Conservation (phyloP, 1,139 yeast species). For the Lodderomyces jiufengensis region DNA sequence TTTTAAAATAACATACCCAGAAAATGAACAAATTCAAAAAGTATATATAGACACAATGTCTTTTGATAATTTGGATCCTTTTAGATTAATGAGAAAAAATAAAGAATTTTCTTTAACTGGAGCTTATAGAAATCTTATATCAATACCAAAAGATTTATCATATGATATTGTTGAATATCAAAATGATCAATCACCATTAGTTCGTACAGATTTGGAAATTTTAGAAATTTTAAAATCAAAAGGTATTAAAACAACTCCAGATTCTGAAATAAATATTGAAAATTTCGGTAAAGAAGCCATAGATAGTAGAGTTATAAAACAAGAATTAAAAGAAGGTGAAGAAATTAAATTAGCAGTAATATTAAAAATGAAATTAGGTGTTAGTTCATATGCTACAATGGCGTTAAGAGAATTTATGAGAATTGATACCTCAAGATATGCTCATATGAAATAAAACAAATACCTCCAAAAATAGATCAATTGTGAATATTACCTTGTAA, state of each 20-base stretch:
- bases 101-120: constrained; percentile 92
- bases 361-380: constrained; percentile 72
- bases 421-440: constrained; percentile 64
- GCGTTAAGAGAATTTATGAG: constrained; percentile 90
- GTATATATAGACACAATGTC: constrained; percentile 75
- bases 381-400: constrained; percentile 97
- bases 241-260: no score
- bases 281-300: constrained; percentile 17
- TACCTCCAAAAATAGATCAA: no score
- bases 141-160: constrained; percentile 62
- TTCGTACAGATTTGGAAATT: constrained; percentile 79
- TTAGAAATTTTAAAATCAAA: constrained; percentile 25
- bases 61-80: constrained; percentile 78
- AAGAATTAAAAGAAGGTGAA: constrained; percentile 28
- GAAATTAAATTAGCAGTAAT: constrained; percentile 59
- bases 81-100: constrained; percentile 76
- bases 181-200: constrained; percentile 63
- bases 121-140: constrained; percentile 74
- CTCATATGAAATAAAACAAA: not conserved
- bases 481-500: no score
- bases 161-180: constrained; percentile 63
- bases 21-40: constrained; percentile 54
- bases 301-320: constrained; percentile 23
- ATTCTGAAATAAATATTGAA: no score
- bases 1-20: constrained; percentile 79